Evolutionary conservation across 257 asterid genomes (phyloP), one percentile per base, ranked within the genome.

Genomic region (Gentiana dahurica): DNA sequence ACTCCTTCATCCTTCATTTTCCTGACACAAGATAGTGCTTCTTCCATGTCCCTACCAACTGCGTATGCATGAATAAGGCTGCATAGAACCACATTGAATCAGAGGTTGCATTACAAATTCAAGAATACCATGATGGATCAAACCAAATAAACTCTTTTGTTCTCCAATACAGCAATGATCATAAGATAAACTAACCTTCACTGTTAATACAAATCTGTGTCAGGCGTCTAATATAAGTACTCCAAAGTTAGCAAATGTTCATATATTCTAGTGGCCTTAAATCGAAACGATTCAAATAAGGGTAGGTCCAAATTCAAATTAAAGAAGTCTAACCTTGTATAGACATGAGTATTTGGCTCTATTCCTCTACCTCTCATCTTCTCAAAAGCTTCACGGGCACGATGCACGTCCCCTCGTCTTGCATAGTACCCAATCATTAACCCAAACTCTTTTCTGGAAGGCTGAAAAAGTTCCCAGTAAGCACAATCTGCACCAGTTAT

Each of bases 31-130:
- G 87, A 78, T 57, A 91, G 62, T 68, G 98, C 97, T 75, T 91
- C 98, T 69, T 87, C 97, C 98, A 91, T 91, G 76, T 91, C 98
- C 75, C 89, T 85, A 58, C 93, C 98, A 12, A 85, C 93, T 48
- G 96, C 78, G 73, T 91, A 91, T 49, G 98, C 98, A 67, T 87
- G 98, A 64, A 91, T 68, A 54, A 91, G 94, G 83, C 96, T 91
- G 93, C 86, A 82, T 41, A 10, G 9, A 41, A 41, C 46, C 5
- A 4, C 46, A 2, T 41, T 39, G 6, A 7, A 41, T 41, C 46
- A 41, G 46, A 5, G 24, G 46, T 2, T 7, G 8, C 5, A 41
- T 41, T 5, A 41, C 8, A 41, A 41, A 41, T 41, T 3, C 9
- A 7, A 41, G 8, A 7, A 41, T 10, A 7, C 9, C 46, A 41